Percentiles rank a stretch among this genome's conserved stretches.
These are phyloP conservation scores for Aspergillus carbonarius DNA, from an alignment of 2,329 filamentous ascomycete genomes.

Conservation along the genomic window DNA sequence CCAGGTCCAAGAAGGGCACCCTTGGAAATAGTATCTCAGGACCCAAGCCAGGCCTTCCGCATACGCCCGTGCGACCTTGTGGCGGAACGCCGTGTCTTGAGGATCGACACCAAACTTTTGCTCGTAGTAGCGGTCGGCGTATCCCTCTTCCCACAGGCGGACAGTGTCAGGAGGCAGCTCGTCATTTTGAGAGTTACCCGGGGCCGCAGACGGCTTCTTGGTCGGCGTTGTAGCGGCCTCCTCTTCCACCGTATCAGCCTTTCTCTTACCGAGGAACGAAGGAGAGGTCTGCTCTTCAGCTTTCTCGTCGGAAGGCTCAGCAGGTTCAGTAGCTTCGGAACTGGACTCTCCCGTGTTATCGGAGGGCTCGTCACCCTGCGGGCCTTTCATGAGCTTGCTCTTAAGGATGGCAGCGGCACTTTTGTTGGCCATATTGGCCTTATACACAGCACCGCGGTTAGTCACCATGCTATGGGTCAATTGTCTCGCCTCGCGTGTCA, in stretches of 20 bases:
- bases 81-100: slow-evolving; percentile 79
- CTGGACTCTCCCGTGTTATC: slow-evolving; percentile 28
- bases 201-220: slow-evolving; percentile 40
- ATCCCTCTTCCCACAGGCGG: slow-evolving; percentile 90
- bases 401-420: slow-evolving; percentile 89
- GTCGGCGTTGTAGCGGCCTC: slow-evolving; percentile 57
- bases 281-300: slow-evolving; percentile 28
- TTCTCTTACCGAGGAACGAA: slow-evolving; percentile 54
- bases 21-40: slow-evolving; percentile 94
- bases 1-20: slow-evolving; percentile 98
- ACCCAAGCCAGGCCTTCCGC: slow-evolving; percentile 96
- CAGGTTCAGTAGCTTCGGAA: slow-evolving; percentile 25
- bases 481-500: slow-evolving; percentile 57
- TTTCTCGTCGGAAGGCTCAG: slow-evolving; percentile 27
- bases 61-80: slow-evolving; percentile 86
- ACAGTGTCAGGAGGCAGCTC: slow-evolving; percentile 76
- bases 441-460: slow-evolving; percentile 65
- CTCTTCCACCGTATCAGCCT: slow-evolving; percentile 68
- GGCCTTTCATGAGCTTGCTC: slow-evolving; percentile 64
- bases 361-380: slow-evolving; percentile 19
- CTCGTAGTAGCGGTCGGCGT: slow-evolving; percentile 93
- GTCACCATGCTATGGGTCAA: slow-evolving; percentile 88
- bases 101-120: slow-evolving; percentile 89
- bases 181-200: slow-evolving; percentile 48
- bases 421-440: slow-evolving; percentile 82